phyloP scores from a whole-genome alignment of 768 basidiomycete species.

The Royoungia palumana region DNA sequence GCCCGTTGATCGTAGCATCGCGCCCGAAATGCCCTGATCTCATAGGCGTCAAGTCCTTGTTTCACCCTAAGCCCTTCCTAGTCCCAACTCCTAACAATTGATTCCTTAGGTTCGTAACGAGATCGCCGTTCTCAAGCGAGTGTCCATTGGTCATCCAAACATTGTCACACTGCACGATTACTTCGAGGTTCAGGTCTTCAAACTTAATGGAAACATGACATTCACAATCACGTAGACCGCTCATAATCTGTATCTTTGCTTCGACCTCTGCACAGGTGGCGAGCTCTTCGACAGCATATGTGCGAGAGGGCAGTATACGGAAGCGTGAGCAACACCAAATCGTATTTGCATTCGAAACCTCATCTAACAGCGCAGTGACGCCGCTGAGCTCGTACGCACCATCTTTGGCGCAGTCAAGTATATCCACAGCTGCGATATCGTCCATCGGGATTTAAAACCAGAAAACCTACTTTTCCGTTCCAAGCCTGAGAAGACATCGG shows the following conservation, averaged over 20 bases:
- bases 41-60: neutral
- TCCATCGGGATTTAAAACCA: slow-evolving; percentile 95
- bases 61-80: slow-evolving; percentile 15
- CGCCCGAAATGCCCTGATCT: neutral
- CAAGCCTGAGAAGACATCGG: slow-evolving; percentile 75
- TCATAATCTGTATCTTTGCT: slow-evolving; percentile 91
- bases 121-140: slow-evolving; percentile 89
- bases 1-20: slow-evolving; percentile 15
- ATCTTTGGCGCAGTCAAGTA: slow-evolving; percentile 87
- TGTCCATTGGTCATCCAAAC: slow-evolving; percentile 86
- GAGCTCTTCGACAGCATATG: slow-evolving; percentile 99
- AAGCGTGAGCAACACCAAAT: slow-evolving; percentile 57
- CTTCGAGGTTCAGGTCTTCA: slow-evolving; percentile 64
- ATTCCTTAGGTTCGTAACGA: slow-evolving; percentile 84
- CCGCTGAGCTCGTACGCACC: slow-evolving; percentile 81
- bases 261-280: slow-evolving; percentile 95
- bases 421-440: slow-evolving; percentile 88
- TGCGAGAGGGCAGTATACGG: slow-evolving; percentile 94
- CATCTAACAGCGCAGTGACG: slow-evolving; percentile 59
- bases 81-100: slow-evolving; percentile 8
- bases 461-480: slow-evolving; percentile 97
- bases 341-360: slow-evolving; percentile 9
- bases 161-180: slow-evolving; percentile 95
- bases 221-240: slow-evolving; percentile 53
- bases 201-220: neutral